A percentile compares a stretch with the other conserved stretches of the same genome.
phyloP scores from a whole-genome alignment of 2,329 filamentous ascomycete species.

The Cryphonectria japonica region DNA sequence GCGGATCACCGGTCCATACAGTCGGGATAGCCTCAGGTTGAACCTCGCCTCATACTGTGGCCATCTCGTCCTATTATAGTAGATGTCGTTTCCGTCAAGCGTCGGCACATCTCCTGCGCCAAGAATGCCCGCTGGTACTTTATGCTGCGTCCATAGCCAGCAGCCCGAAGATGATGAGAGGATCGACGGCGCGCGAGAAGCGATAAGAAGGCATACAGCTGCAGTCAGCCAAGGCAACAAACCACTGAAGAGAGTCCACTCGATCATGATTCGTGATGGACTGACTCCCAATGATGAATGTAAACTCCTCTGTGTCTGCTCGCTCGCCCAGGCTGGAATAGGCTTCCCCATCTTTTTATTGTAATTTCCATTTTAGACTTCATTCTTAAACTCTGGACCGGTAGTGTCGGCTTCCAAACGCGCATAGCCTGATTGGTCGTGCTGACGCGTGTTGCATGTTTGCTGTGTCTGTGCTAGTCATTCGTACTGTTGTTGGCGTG shows the following conservation, averaged over 20 bases:
- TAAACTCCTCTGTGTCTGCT: neutral
- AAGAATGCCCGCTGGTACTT: neutral
- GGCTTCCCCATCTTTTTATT: constrained; percentile 30
- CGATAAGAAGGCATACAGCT: neutral
- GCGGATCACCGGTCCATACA: constrained; percentile 19
- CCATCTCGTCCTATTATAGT: constrained; percentile 21
- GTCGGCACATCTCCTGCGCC: neutral
- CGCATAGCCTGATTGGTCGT: neutral
- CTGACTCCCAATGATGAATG: neutral
- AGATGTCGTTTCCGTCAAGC: constrained; percentile 18
- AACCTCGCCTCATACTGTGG: constrained; percentile 25
- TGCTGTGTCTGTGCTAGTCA: constrained; percentile 6
- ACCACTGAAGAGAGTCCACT: neutral
- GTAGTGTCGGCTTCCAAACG: neutral
- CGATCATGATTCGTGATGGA: neutral
- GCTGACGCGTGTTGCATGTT: neutral
- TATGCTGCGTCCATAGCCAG: too few relatives aligned
- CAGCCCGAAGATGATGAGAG: neutral
- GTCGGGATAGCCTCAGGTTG: constrained; percentile 24
- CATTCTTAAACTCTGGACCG: neutral
- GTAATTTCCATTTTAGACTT: constrained; percentile 27
- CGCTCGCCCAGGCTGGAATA: neutral
- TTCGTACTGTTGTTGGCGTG: neutral
- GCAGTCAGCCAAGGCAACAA: constrained; percentile 1
- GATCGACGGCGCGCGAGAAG: neutral